Evolutionary conservation across 2,329 filamentous ascomycete genomes (phyloP).

Genomic region (Balansia obtecta): DNA sequence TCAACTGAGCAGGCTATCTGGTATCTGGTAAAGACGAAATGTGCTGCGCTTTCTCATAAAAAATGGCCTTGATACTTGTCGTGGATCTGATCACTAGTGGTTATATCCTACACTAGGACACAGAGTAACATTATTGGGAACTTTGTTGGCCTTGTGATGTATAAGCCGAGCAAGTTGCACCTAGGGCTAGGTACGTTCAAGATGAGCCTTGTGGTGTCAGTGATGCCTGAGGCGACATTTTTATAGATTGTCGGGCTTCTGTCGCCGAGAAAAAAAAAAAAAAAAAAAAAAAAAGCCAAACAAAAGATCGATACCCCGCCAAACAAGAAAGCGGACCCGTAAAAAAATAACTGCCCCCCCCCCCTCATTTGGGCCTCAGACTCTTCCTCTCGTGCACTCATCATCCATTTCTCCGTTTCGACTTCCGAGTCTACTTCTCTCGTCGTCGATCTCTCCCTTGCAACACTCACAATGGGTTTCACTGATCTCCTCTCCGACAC

Average conservation of each 20-base stretch:
- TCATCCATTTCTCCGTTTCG: not conserved
- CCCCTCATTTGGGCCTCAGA: not conserved
- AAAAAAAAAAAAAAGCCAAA: not conserved
- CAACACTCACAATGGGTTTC: conserved; percentile 46
- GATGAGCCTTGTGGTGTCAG: not conserved
- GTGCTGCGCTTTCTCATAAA: no score
- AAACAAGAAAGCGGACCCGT: conserved; percentile 4
- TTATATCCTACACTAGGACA: no score
- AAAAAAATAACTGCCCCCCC: not conserved
- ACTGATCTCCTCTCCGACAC: conserved; percentile 50
- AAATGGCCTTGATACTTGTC: no score
- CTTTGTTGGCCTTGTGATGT: no score
- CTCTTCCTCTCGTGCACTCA: conserved; percentile 1
- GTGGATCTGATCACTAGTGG: no score
- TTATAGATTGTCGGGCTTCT: not conserved
- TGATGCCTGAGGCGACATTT: not conserved
- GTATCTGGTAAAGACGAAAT: no score
- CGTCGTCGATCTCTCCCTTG: not conserved
- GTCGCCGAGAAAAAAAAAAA: not conserved
- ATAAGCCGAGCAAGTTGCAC: no score
- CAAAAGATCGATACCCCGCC: conserved; percentile 5
- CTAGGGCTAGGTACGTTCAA: no score
- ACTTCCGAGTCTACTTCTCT: not conserved
- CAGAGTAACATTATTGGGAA: no score
- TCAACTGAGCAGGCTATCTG: no score